Evolutionary conservation across 2,329 filamentous ascomycete species (phyloP).

Genomic region (Clarireedia sp.): DNA sequence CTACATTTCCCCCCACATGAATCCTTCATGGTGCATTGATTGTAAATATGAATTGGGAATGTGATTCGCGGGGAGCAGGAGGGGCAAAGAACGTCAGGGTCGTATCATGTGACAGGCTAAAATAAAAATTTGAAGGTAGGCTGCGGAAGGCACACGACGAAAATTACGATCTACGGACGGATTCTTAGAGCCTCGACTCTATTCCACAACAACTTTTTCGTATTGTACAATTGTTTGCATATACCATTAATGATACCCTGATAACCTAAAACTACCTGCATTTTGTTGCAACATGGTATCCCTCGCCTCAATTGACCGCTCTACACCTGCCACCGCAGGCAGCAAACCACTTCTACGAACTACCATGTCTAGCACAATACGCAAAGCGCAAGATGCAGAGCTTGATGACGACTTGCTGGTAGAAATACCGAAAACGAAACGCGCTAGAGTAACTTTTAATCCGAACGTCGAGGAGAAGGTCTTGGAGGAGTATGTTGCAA

Average conservation of each 20-base stretch:
- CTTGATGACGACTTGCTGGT: conserved; percentile 21
- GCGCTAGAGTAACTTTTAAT: conserved; percentile 27
- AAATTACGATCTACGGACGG: background rate
- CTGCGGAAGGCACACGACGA: conserved; percentile 4
- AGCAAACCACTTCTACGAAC: conserved; percentile 26
- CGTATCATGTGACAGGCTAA: conserved; percentile 2
- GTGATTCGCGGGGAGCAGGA: background rate
- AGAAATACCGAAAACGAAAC: conserved; percentile 24
- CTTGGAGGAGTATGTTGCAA: conserved; percentile 23
- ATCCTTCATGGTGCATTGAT: too few relatives aligned
- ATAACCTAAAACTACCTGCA: background rate
- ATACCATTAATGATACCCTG: conserved; percentile 3
- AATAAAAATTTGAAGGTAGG: conserved; percentile 1
- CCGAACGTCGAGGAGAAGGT: conserved; percentile 29
- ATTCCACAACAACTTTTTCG: background rate
- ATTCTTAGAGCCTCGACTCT: background rate
- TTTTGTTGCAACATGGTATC: conserved; percentile 4
- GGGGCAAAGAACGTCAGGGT: background rate
- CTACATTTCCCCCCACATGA: background rate
- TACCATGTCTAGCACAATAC: conserved; percentile 23
- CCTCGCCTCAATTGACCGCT: conserved; percentile 1
- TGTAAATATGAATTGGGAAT: background rate
- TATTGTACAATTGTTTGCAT: background rate
- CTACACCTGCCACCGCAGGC: background rate
- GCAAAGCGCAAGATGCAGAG: conserved; percentile 24